Evolutionary conservation across 2,329 filamentous ascomycete species (phyloP), one percentile per base, ranked within the genome.

Genomic region (Ploettnerulaceae sp.): DNA sequence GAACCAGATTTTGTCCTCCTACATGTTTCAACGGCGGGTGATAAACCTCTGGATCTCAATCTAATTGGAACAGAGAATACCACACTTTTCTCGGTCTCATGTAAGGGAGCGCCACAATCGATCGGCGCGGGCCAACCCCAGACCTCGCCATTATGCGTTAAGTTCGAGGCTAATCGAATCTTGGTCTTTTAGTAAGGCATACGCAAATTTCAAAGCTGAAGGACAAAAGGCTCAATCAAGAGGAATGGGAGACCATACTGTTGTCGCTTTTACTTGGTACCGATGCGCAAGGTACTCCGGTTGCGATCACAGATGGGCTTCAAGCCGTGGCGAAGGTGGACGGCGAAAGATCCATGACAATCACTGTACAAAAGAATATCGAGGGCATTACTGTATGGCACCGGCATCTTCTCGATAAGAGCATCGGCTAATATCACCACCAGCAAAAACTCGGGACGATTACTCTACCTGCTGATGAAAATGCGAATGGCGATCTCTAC

Each of bases 391-490:
- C 80, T 48, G 83, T 84, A 69, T 53, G 75, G 15, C 18, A 28
- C 11, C 35, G 7, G 22, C 7, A 15, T 21, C 31, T 21, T 5
- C 29, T 22, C 25, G 18, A 25, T 12, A 12, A 24, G 22, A 8
- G 14, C 20, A 7, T 8, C 9, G 26, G 44, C 55, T 56, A 46
- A 58, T 39, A 7, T 37, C 35, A 18, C 12, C 12, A 20, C 25
- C 53, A 85, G 81, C 81, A 85, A 81, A 78, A 73, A 21, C 73
- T 89, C n/a, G 86, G 86, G 25, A 68, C 75, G 17, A 73, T 90
- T 49, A 68, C 71, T 4, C 67, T 89, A 3, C 65, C 69, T 28
- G 69, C 74, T 54, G 71, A 77, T 47, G 71, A 73, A 25, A 73
- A 77, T 33, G 75, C 80, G 49, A 75, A 76, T 51, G 74, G 87